Percentiles rank a stretch among this genome's conserved stretches.
Evolutionary conservation across 2,329 filamentous ascomycete species (phyloP).

Genomic region (Aspergillus cejpii): DNA sequence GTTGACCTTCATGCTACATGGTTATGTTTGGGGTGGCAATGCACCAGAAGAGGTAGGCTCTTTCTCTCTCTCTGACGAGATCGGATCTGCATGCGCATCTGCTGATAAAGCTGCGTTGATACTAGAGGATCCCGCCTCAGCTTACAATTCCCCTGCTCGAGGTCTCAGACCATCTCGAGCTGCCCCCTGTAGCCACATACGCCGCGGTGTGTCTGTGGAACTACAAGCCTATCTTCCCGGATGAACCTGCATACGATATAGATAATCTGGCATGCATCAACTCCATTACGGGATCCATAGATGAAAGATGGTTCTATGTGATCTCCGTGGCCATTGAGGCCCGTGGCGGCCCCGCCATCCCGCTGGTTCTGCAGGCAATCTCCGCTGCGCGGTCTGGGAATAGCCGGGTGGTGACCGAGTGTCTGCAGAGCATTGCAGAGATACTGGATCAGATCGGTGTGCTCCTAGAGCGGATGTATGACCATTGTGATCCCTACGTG

Average conservation of each 20-base stretch:
- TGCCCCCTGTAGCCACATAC: constrained; percentile 91
- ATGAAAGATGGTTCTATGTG: constrained; percentile 98
- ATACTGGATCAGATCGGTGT: constrained; percentile 74
- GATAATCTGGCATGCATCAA: constrained; percentile 82
- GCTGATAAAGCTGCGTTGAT: constrained; percentile 3
- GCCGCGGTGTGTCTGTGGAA: constrained; percentile 93
- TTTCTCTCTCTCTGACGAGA: neutral
- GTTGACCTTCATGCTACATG: constrained; percentile 72
- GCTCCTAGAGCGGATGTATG: constrained; percentile 83
- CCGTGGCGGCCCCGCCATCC: constrained; percentile 76
- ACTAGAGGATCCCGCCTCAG: constrained; percentile 62
- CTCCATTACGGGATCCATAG: constrained; percentile 88
- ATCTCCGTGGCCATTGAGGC: constrained; percentile 94
- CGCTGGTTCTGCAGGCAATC: constrained; percentile 83
- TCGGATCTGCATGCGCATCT: neutral
- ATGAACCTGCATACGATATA: constrained; percentile 73
- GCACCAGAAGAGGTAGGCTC: constrained; percentile 59
- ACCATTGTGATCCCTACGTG: constrained; percentile 85
- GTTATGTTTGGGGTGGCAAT: constrained; percentile 83
- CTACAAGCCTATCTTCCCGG: constrained; percentile 81
- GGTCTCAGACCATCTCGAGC: constrained; percentile 69
- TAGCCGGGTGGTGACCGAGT: constrained; percentile 62
- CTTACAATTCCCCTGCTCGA: constrained; percentile 76
- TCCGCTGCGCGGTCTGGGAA: constrained; percentile 67
- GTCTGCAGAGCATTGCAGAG: constrained; percentile 77